Conservation (phyloP, 371 early-diverging fungal genomes). For the Dinochytrium kinnereticum region DNA sequence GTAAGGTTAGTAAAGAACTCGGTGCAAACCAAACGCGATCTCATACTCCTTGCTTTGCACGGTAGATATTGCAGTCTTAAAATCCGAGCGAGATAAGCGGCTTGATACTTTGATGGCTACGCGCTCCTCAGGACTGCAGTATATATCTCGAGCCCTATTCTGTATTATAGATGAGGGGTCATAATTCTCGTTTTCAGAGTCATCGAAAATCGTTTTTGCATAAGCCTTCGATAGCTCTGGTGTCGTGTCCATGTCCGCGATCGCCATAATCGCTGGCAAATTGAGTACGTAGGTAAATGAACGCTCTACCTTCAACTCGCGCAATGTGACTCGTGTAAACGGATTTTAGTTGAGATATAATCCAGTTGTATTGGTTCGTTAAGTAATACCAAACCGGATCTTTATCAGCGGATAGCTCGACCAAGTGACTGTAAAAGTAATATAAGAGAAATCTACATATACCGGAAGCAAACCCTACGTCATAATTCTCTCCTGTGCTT, state of each 20-base stretch:
- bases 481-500: slow-evolving; percentile 89
- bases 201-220: background rate
- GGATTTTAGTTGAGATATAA: slow-evolving; percentile 73
- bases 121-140: background rate
- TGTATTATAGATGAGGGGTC: slow-evolving; percentile 2
- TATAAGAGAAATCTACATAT: too few species aligned
- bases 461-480: too few species aligned
- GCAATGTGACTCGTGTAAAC: slow-evolving; percentile 61
- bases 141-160: background rate
- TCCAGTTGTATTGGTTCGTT: slow-evolving; percentile 87
- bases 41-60: slow-evolving; percentile 49
- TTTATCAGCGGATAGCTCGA: slow-evolving; percentile 79
- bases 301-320: slow-evolving; percentile 31
- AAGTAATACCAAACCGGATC: slow-evolving; percentile 94
- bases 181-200: slow-evolving; percentile 15
- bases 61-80: slow-evolving; percentile 39
- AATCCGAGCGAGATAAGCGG: slow-evolving; percentile 29
- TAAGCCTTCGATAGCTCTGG: background rate
- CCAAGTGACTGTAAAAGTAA: slow-evolving; percentile 60
- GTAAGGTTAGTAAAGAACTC: slow-evolving; percentile 37
- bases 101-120: slow-evolving; percentile 21
- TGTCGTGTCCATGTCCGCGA: background rate
- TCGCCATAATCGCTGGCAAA: slow-evolving; percentile 7
- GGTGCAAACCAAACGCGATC: slow-evolving; percentile 38
- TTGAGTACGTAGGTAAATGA: too few species aligned